Evolutionary conservation across 805 yeast species (phyloP).

Genomic region (Teunomyces atbi): DNA sequence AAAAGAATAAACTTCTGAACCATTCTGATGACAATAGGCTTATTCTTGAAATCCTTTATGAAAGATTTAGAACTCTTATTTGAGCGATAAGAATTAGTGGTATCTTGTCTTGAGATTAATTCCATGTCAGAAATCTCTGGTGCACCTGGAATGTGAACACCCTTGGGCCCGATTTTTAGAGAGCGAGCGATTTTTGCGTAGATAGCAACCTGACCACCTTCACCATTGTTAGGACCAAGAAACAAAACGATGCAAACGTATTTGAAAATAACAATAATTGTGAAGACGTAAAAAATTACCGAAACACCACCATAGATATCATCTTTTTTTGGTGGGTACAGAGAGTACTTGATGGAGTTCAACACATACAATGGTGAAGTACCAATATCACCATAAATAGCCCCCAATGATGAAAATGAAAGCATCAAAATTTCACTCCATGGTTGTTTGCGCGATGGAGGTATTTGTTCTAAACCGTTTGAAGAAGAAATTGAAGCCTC

Average conservation of each 20-base stretch:
- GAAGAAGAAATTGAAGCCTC: constrained; percentile 10
- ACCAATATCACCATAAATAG: constrained; percentile 64
- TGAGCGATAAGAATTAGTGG: constrained; percentile 27
- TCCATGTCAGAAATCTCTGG: constrained; percentile 28
- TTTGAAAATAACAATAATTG: constrained; percentile 51
- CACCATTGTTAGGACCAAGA: constrained; percentile 56
- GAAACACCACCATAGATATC: constrained; percentile 53
- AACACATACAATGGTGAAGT: constrained; percentile 58
- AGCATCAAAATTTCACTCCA: constrained; percentile 25
- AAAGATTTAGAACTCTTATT: constrained; percentile 11
- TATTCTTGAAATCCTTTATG: constrained; percentile 15
- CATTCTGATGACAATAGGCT: constrained; percentile 24
- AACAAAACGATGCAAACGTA: constrained; percentile 48
- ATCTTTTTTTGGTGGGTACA: constrained; percentile 30
- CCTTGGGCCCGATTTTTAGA: constrained; percentile 46
- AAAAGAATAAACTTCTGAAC: constrained; percentile 34
- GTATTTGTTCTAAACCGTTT: neutral
- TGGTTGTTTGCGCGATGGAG: constrained; percentile 9
- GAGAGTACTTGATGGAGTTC: constrained; percentile 30
- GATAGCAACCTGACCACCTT: constrained; percentile 66
- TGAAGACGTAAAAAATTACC: constrained; percentile 53
- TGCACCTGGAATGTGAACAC: constrained; percentile 43
- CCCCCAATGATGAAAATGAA: constrained; percentile 52
- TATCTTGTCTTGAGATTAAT: constrained; percentile 36
- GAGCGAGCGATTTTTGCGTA: constrained; percentile 55